Percentiles rank a stretch among this genome's conserved stretches.
phyloP scores from a whole-genome alignment of 257 asterid species.

The Jacaranda mimosifolia region DNA sequence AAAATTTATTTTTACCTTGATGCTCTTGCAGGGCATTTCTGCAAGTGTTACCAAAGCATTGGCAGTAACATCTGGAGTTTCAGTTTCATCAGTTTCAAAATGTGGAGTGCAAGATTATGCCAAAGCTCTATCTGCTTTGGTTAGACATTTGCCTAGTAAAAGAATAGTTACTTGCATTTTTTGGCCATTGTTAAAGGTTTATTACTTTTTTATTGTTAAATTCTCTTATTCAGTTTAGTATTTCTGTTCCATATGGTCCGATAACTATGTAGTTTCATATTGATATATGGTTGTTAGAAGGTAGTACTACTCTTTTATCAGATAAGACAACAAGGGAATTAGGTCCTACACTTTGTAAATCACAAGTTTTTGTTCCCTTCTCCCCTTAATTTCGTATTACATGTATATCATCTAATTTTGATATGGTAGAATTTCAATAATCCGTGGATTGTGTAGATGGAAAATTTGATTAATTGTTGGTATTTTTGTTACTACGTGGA shows the following conservation, averaged over 20 bases:
- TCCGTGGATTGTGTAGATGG: background rate
- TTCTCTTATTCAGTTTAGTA: background rate
- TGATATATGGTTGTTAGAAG: too few species aligned
- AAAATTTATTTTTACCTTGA: conserved; percentile 11
- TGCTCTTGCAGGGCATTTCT: conserved; percentile 58
- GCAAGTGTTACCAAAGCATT: conserved; percentile 54
- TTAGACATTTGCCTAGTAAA: conserved; percentile 59
- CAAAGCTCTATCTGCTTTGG: conserved; percentile 47
- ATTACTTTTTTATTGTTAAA: conserved; percentile 1
- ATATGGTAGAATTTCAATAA: conserved; percentile 18
- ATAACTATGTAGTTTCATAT: too few species aligned
- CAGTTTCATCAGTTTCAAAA: conserved; percentile 50
- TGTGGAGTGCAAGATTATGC: conserved; percentile 49
- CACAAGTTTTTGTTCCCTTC: background rate
- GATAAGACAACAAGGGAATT: too few species aligned
- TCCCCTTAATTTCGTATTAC: background rate
- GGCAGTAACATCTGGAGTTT: conserved; percentile 43
- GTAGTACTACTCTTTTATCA: too few species aligned
- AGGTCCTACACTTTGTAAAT: background rate
- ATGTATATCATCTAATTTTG: conserved; percentile 2
- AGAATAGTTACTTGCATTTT: conserved; percentile 4
- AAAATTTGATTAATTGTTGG: background rate
- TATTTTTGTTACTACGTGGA: conserved; percentile 7
- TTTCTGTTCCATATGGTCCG: too few species aligned
- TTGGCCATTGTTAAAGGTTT: background rate